phyloP scores from a whole-genome alignment of 495 filamentous ascomycete genomes.

The Niebla homalea region DNA sequence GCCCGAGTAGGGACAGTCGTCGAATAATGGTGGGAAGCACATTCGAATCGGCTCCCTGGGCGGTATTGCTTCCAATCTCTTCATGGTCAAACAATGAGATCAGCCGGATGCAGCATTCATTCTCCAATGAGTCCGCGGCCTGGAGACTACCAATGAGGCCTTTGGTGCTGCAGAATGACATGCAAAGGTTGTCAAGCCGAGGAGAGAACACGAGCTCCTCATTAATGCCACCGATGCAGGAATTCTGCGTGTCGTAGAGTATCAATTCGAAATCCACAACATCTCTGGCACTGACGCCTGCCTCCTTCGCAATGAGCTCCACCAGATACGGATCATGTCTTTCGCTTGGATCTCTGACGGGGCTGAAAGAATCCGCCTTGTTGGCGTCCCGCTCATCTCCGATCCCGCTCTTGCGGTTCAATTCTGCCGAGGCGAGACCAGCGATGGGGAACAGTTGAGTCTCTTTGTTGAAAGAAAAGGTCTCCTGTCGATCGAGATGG shows the following conservation, averaged over 20 bases:
- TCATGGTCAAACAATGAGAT: slow-evolving; percentile 95
- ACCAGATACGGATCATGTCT: slow-evolving; percentile 84
- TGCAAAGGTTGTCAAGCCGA: slow-evolving; percentile 85
- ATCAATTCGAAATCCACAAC: slow-evolving; percentile 91
- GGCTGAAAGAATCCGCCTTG: slow-evolving; percentile 39
- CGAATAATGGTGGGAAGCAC: slow-evolving; percentile 78
- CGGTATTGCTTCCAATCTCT: slow-evolving; percentile 82
- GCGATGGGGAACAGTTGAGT: slow-evolving; percentile 88
- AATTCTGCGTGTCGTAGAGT: slow-evolving; percentile 87
- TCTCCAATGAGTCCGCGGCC: slow-evolving; percentile 45
- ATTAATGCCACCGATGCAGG: slow-evolving; percentile 76
- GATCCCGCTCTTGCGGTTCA: slow-evolving; percentile 54
- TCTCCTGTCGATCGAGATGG: slow-evolving; percentile 74
- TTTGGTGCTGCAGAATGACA: slow-evolving; percentile 78
- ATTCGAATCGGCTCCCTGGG: slow-evolving; percentile 89
- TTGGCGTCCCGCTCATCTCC: slow-evolving; percentile 4
- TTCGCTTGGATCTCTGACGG: slow-evolving; percentile 62
- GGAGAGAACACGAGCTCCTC: slow-evolving; percentile 91
- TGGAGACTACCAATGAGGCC: slow-evolving; percentile 71
- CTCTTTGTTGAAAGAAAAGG: slow-evolving; percentile 91
- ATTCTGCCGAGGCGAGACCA: slow-evolving; percentile 71
- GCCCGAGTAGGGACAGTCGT: slow-evolving; percentile 67
- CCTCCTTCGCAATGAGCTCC: slow-evolving; percentile 70
- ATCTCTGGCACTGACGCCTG: slow-evolving; percentile 50
- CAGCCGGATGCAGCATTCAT: slow-evolving; percentile 71